Base-by-base conservation (phyloP, 2,329 filamentous ascomycete genomes). In the Phyllosticta citriasiana region DNA sequence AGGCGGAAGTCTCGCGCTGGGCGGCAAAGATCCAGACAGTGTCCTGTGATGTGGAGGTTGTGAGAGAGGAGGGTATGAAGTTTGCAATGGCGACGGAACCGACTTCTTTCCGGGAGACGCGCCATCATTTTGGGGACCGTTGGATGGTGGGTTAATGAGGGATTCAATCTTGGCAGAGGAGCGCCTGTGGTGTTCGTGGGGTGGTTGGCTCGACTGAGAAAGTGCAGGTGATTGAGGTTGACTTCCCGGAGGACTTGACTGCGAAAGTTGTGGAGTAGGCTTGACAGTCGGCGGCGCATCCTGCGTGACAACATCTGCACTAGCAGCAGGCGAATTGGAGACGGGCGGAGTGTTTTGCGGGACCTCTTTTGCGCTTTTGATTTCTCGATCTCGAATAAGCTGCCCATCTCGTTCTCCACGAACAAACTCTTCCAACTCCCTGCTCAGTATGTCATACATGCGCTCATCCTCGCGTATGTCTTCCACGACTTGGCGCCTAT, bases 401-500 rank as follows among this genome's bases (percentile, higher is more conserved):
- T 70, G 68, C 25, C 81, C 76, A 63, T 84, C 80, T 72, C 77
- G 79, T 59, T 80, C 78, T 53, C 82, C 82, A 68, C 80, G 79
- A 71, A 92, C 84, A 56, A 94, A 80, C 62, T 85, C 80, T 50
- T 79, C 77, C 57, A 95, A 84, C 65, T 96, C 88, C 62, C 79
- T 79, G 71, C 85, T 82, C 53, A 93, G 75, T 19, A 76, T 76
- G 26, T 82, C 80, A 69, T 87, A 88, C 57, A 78, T 80, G 62
- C 79, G 80, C 76, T 97, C 92, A 64, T 94, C 87, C 60, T 88
- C 83, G 62, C 82, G 80, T 63, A 97, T 89, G 68, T 87, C 82
- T 61, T 79, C 77, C n/a, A 91, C 81, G 56, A 87, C 79, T 53
- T 86, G 78, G 54, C 88, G 84, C 65, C 86, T 82, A 71, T 95